phyloP scores from a whole-genome alignment of 305 asterid species.

The Fraxinus albicans region DNA sequence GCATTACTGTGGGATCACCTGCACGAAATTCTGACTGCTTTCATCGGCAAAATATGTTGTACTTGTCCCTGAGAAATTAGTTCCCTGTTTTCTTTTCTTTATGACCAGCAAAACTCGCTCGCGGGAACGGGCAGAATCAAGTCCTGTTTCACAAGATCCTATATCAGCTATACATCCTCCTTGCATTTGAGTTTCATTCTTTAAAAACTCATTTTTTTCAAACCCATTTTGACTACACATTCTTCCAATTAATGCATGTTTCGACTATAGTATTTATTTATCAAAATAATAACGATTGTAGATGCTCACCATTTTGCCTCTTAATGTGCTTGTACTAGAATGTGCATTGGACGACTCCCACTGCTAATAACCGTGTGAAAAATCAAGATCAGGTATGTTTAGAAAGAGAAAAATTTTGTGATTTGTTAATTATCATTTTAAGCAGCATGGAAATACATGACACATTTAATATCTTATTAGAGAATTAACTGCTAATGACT shows the following conservation, averaged over 20 bases:
- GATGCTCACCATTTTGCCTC: not conserved
- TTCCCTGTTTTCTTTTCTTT: not conserved
- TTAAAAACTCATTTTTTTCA: too few relatives aligned
- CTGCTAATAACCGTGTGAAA: not conserved
- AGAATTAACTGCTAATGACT: not conserved
- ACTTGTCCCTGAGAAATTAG: not conserved
- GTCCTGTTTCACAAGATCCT: too few relatives aligned
- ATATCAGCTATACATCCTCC: too few relatives aligned
- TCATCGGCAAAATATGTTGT: not conserved
- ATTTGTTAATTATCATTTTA: not conserved
- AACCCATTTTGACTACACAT: not conserved
- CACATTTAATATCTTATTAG: not conserved
- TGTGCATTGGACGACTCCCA: not conserved
- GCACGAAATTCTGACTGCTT: not conserved
- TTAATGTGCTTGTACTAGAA: not conserved
- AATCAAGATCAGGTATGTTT: not conserved
- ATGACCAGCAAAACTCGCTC: constrained; percentile 15
- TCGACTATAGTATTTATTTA: not conserved
- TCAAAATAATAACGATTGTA: not conserved
- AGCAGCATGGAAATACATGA: not conserved
- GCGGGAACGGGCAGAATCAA: too few relatives aligned
- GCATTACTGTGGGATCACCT: not conserved
- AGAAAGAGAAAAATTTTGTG: not conserved
- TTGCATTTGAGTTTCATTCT: too few relatives aligned
- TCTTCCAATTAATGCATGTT: not conserved